phyloP scores from a whole-genome alignment of 306 rosid species.

The Trifolium subterraneum region DNA sequence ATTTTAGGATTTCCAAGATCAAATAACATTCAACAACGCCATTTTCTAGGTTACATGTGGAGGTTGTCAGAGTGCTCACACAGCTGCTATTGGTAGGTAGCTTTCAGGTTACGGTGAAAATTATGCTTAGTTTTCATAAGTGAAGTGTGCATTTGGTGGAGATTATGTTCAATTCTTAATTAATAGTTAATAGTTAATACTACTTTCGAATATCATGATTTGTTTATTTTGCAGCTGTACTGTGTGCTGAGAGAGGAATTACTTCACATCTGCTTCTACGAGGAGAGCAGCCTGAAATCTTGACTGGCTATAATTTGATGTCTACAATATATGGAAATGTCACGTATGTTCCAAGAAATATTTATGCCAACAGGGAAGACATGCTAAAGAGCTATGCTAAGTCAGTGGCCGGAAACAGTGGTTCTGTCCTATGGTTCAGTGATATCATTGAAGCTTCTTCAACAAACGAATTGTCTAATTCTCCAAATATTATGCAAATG shows the following conservation, averaged over 20 bases:
- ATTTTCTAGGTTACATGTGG: constrained; percentile 91
- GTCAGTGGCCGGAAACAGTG: constrained; percentile 60
- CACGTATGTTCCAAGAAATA: constrained; percentile 72
- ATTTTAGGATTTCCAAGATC: constrained; percentile 39
- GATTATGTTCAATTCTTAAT: constrained; percentile 12
- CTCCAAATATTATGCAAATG: constrained; percentile 44
- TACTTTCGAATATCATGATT: constrained; percentile 30
- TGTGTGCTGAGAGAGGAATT: constrained; percentile 86
- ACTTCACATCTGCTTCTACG: constrained; percentile 80
- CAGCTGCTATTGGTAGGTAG: constrained; percentile 86
- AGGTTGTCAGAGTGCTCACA: constrained; percentile 97
- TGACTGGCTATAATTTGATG: constrained; percentile 91
- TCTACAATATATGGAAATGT: constrained; percentile 88
- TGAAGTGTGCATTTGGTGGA: constrained; percentile 18
- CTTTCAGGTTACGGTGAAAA: constrained; percentile 17
- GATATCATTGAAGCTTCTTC: constrained; percentile 65
- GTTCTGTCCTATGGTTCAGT: constrained; percentile 59
- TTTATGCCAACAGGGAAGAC: constrained; percentile 74
- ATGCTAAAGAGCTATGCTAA: constrained; percentile 73
- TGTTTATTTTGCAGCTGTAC: constrained; percentile 67
- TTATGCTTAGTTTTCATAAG: constrained; percentile 18
- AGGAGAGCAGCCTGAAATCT: constrained; percentile 88
- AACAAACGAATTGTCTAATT: constrained; percentile 36
- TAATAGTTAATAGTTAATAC: neutral
- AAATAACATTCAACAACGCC: constrained; percentile 42